phyloP scores from a whole-genome alignment of 352 stramenopile genomes.

The Globisporangium abappressorium region DNA sequence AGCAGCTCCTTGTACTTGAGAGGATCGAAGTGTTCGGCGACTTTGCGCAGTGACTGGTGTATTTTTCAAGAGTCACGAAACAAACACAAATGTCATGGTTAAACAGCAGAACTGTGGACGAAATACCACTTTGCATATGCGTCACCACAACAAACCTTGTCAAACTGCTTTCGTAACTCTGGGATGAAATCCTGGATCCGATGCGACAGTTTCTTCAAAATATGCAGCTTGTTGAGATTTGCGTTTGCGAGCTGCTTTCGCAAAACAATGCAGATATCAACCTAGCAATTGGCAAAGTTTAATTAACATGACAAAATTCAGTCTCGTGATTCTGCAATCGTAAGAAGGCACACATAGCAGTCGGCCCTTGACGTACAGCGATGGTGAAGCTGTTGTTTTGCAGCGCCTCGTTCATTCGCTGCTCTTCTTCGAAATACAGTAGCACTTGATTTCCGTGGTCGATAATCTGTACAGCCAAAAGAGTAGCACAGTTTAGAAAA shows the following conservation, averaged over 20 bases:
- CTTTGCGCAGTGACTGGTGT: slow-evolving; percentile 62
- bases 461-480: slow-evolving; percentile 45
- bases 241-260: slow-evolving; percentile 40
- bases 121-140: not conserved
- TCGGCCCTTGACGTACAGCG: slow-evolving; percentile 33
- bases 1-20: slow-evolving; percentile 77
- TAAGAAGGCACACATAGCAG: not conserved
- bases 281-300: slow-evolving; percentile 24
- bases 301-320: not conserved
- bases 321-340: not conserved
- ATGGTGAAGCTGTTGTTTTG: slow-evolving; percentile 63
- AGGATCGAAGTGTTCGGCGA: slow-evolving; percentile 67
- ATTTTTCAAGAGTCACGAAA: not conserved
- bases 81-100: not conserved
- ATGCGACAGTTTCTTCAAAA: slow-evolving; percentile 56
- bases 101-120: not conserved
- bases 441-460: slow-evolving; percentile 39
- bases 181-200: slow-evolving; percentile 77
- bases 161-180: slow-evolving; percentile 66
- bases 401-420: slow-evolving; percentile 70
- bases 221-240: slow-evolving; percentile 50
- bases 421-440: slow-evolving; percentile 70
- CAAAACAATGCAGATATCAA: slow-evolving; percentile 69
- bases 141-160: slow-evolving; percentile 36
- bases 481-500: not conserved